Conservation (phyloP, 1,139 yeast genomes). For the Yamadazyma sp. region DNA sequence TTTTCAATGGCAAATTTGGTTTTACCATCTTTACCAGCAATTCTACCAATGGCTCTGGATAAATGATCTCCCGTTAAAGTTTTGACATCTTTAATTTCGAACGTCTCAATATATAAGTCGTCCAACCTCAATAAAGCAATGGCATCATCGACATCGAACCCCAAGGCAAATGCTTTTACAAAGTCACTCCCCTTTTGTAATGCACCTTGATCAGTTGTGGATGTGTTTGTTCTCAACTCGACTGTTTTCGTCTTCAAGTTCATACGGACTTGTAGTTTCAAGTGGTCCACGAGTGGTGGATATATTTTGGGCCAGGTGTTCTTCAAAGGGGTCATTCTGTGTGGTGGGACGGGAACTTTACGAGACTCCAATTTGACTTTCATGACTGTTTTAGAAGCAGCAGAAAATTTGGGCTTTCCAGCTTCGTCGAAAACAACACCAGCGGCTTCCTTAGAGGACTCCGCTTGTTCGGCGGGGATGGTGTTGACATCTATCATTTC, state of each 20-base stretch:
- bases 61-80: slow-evolving; percentile 94
- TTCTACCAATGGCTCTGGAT: slow-evolving; percentile 98
- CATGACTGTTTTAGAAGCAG: slow-evolving; percentile 66
- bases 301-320: slow-evolving; percentile 90
- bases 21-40: slow-evolving; percentile 99
- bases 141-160: slow-evolving; percentile 96
- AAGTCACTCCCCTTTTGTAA: slow-evolving; percentile 97
- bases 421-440: slow-evolving; percentile 77
- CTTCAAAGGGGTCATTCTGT: slow-evolving; percentile 90
- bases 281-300: slow-evolving; percentile 92
- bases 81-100: slow-evolving; percentile 95
- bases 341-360: slow-evolving; percentile 94
- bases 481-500: slow-evolving; percentile 68
- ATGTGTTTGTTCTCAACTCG: slow-evolving; percentile 76
- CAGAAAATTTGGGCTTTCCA: slow-evolving; percentile 86
- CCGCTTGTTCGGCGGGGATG: slow-evolving; percentile 29
- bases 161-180: slow-evolving; percentile 89
- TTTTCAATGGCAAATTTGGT: slow-evolving; percentile 98
- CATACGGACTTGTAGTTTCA: slow-evolving; percentile 95
- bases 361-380: slow-evolving; percentile 80
- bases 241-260: slow-evolving; percentile 82
- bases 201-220: slow-evolving; percentile 89
- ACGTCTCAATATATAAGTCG: slow-evolving; percentile 93
- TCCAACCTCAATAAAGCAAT: slow-evolving; percentile 91
- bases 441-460: slow-evolving; percentile 31